phyloP scores from a whole-genome alignment of 805 yeast species.

The Candida corydali region DNA sequence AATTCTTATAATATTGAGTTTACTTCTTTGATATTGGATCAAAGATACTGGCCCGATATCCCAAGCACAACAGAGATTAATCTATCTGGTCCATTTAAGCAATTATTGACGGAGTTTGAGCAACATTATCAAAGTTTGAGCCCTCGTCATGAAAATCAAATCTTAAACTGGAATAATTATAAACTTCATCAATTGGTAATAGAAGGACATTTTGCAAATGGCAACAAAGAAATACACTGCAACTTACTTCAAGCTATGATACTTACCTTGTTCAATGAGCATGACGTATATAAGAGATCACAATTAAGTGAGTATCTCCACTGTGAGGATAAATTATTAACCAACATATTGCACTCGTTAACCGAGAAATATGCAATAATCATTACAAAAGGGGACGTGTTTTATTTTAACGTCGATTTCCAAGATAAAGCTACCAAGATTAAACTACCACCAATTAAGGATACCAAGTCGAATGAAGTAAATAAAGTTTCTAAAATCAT shows the following conservation, averaged over 20 bases:
- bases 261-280: slow-evolving; percentile 32
- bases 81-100: slow-evolving; percentile 17
- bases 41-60: slow-evolving; percentile 38
- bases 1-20: slow-evolving; percentile 17
- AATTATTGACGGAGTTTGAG: slow-evolving; percentile 18
- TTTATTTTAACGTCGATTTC: slow-evolving; percentile 21
- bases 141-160: slow-evolving; percentile 20
- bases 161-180: slow-evolving; percentile 39
- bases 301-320: slow-evolving; percentile 24
- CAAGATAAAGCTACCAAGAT: slow-evolving; percentile 24
- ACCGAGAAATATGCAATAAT: slow-evolving; percentile 27
- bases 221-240: slow-evolving; percentile 29
- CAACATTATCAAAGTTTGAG: slow-evolving; percentile 16
- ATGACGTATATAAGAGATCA: slow-evolving; percentile 14
- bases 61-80: slow-evolving; percentile 21
- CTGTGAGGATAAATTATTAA: slow-evolving; percentile 29
- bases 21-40: slow-evolving; percentile 29
- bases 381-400: slow-evolving; percentile 9
- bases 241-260: slow-evolving; percentile 44
- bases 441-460: slow-evolving; percentile 22
- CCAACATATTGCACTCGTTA: slow-evolving; percentile 25
- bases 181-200: slow-evolving; percentile 39
- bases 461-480: background rate
- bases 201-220: slow-evolving; percentile 25
- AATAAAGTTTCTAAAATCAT: slow-evolving; percentile 8